Conservation (phyloP, 352 stramenopile genomes). For the Plasmopara viticola region DNA sequence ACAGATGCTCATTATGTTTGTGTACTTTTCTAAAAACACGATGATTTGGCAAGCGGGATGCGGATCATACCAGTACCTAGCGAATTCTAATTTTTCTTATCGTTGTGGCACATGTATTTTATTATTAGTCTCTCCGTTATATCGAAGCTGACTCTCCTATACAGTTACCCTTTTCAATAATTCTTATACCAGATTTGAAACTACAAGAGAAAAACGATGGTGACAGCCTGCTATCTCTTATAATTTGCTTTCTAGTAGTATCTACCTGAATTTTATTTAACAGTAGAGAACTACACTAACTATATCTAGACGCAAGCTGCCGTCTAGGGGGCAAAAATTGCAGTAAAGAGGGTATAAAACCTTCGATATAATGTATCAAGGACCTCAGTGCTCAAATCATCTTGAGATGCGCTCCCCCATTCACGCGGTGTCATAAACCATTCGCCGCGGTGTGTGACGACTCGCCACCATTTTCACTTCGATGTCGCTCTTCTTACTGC, state of each 20-base stretch:
- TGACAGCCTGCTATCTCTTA: constrained; percentile 4
- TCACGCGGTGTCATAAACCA: constrained; percentile 22
- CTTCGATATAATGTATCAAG: constrained; percentile 3
- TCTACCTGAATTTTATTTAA: not conserved
- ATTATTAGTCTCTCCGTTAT: no score
- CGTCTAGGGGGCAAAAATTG: not conserved
- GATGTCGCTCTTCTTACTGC: constrained; percentile 82
- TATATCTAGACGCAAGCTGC: not conserved
- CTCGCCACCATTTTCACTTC: not conserved
- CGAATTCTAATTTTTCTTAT: no score
- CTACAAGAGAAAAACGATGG: constrained; percentile 14
- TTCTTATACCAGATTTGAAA: constrained; percentile 17
- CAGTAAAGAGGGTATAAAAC: constrained; percentile 3
- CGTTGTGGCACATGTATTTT: no score
- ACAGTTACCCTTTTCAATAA: constrained; percentile 8
- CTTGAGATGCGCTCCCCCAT: constrained; percentile 4
- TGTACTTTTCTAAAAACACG: no score
- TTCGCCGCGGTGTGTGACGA: constrained; percentile 16
- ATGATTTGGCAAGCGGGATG: no score
- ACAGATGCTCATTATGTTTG: no score
- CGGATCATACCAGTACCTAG: no score
- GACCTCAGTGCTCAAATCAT: not conserved
- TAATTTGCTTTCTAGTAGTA: constrained; percentile 1
- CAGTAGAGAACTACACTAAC: not conserved
- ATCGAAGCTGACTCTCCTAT: constrained; percentile 1